These are phyloP conservation scores for Sporothrix variecibatus DNA, from an alignment of 2,329 filamentous ascomycete genomes.

Conservation along the genomic window DNA sequence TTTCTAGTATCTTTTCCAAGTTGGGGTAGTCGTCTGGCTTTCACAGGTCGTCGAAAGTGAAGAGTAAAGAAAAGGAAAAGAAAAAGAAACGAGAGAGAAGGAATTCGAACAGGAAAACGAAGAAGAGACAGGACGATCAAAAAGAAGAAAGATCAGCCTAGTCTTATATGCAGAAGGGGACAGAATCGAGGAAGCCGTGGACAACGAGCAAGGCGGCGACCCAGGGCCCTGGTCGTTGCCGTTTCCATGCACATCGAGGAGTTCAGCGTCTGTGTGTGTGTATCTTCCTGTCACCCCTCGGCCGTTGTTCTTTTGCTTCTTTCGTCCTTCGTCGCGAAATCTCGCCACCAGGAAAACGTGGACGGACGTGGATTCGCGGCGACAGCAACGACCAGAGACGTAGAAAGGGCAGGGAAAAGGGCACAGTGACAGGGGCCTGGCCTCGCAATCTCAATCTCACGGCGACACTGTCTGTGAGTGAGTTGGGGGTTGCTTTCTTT, in stretches of 20 bases:
- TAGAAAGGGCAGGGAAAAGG: too few species aligned
- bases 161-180: constrained; percentile 12
- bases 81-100: neutral
- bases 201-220: neutral
- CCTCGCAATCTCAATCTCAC: constrained; percentile 18
- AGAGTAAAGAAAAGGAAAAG: neutral
- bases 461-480: neutral
- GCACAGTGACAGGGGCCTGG: neutral
- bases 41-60: constrained; percentile 1
- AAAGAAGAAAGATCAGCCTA: constrained; percentile 15
- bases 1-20: neutral
- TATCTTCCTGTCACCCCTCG: neutral
- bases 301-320: constrained; percentile 10
- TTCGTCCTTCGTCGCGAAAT: neutral
- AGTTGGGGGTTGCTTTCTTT: constrained; percentile 9
- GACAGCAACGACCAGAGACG: neutral
- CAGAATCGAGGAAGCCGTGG: constrained; percentile 4
- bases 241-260: neutral
- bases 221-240: neutral
- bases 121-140: neutral
- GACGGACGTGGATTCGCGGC: constrained; percentile 14
- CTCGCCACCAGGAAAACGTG: constrained; percentile 17
- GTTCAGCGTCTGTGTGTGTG: neutral
- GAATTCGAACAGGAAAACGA: neutral
- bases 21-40: neutral